These are phyloP conservation scores for Xylaria arbuscula DNA, from an alignment of 2,329 filamentous ascomycete genomes.

Conservation along the genomic window DNA sequence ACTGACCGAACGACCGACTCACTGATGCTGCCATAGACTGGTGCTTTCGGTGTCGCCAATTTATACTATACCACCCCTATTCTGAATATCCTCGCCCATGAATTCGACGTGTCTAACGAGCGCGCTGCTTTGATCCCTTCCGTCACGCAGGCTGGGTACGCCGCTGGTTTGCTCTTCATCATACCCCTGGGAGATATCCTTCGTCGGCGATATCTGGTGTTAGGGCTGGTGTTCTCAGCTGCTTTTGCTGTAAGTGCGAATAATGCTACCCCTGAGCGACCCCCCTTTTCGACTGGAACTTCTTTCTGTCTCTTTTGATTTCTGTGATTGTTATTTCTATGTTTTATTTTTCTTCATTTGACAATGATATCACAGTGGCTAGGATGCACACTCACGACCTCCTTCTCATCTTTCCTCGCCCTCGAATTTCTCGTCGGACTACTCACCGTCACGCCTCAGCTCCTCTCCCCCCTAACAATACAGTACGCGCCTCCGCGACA, in stretches of 20 bases:
- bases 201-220: constrained; percentile 74
- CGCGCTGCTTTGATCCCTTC: constrained; percentile 76
- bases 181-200: constrained; percentile 81
- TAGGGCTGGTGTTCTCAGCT: constrained; percentile 74
- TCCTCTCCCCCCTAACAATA: constrained; percentile 83
- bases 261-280: background rate
- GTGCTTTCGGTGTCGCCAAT: constrained; percentile 79
- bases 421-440: constrained; percentile 79
- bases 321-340: background rate
- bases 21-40: no score
- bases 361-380: constrained; percentile 63
- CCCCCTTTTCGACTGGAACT: background rate
- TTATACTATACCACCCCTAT: constrained; percentile 86
- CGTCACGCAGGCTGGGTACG: constrained; percentile 83
- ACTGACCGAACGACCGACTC: background rate
- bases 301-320: background rate
- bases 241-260: constrained; percentile 68
- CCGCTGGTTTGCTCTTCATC: constrained; percentile 76
- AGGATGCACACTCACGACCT: constrained; percentile 74
- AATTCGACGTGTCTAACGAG: constrained; percentile 78
- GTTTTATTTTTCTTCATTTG: background rate
- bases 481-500: constrained; percentile 78
- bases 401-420: constrained; percentile 72
- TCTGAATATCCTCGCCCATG: constrained; percentile 76
- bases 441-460: constrained; percentile 82